These are phyloP conservation scores for Colletotrichum sp. DNA, from an alignment of 2,329 filamentous ascomycete species.

Conservation along the genomic window DNA sequence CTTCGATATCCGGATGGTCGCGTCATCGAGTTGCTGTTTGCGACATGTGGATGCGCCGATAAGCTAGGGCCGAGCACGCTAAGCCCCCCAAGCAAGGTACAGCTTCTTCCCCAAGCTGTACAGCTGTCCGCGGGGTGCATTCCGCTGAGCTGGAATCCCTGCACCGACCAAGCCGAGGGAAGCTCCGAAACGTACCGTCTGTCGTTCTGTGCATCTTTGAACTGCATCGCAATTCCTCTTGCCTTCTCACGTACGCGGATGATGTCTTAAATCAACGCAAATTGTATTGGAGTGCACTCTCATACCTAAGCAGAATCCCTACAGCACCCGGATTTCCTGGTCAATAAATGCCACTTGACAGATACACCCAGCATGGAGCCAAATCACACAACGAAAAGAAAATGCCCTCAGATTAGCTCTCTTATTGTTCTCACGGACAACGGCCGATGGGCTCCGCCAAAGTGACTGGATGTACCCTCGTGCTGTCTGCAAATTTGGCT, in stretches of 20 bases:
- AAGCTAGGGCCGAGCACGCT: not conserved
- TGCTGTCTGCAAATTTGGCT: slow-evolving; percentile 47
- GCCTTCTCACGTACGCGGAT: not conserved
- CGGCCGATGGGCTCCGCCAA: slow-evolving; percentile 21
- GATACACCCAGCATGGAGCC: not conserved
- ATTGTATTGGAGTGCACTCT: not conserved
- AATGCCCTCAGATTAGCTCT: slow-evolving; percentile 46
- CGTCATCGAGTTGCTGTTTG: slow-evolving; percentile 19
- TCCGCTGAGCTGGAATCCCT: not conserved
- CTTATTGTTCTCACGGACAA: slow-evolving; percentile 43
- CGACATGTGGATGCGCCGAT: not conserved
- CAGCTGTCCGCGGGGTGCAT: not conserved
- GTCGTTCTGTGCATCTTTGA: not conserved
- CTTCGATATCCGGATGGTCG: not conserved
- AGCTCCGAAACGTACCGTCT: not conserved
- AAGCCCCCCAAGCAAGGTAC: too few species aligned
- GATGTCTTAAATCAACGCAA: not conserved
- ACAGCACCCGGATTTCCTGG: not conserved
- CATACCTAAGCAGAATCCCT: not conserved
- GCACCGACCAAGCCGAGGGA: not conserved
- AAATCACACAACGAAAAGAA: not conserved
- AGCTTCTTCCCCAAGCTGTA: not conserved
- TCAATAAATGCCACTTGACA: not conserved
- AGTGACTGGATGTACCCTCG: slow-evolving; percentile 21
- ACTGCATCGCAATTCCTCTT: not conserved